These are phyloP conservation scores for Colletotrichum sp. DNA, from an alignment of 2,329 filamentous ascomycete species.

Conservation along the genomic window DNA sequence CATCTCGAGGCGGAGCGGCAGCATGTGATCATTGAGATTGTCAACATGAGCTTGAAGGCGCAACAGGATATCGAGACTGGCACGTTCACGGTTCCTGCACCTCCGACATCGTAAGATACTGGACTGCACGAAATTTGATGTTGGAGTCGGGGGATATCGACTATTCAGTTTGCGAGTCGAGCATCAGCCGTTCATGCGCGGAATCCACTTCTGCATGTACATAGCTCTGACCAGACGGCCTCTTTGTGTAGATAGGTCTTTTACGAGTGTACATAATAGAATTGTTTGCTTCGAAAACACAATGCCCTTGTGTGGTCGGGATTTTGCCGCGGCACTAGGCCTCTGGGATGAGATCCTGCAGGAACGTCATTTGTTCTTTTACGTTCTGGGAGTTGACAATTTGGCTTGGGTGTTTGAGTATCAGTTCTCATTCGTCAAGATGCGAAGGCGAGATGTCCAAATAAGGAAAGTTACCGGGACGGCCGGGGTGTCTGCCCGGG, in stretches of 20 bases:
- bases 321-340: background rate
- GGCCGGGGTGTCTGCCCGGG: background rate
- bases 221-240: background rate
- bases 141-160: background rate
- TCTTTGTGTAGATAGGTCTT: background rate
- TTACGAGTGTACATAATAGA: background rate
- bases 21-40: constrained; percentile 27
- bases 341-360: background rate
- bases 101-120: background rate
- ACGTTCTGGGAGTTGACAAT: background rate
- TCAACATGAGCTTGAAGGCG: constrained; percentile 23
- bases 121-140: background rate
- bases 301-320: background rate
- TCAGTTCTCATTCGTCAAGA: background rate
- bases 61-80: constrained; percentile 22
- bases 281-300: background rate
- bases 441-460: background rate
- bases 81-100: background rate
- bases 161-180: background rate
- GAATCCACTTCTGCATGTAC: background rate
- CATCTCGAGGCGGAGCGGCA: constrained; percentile 27
- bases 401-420: background rate
- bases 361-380: background rate
- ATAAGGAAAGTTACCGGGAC: background rate
- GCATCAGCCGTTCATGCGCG: background rate